Base-by-base conservation (phyloP, 192 early-diverging fungal genomes). In the Podila verticillata region DNA sequence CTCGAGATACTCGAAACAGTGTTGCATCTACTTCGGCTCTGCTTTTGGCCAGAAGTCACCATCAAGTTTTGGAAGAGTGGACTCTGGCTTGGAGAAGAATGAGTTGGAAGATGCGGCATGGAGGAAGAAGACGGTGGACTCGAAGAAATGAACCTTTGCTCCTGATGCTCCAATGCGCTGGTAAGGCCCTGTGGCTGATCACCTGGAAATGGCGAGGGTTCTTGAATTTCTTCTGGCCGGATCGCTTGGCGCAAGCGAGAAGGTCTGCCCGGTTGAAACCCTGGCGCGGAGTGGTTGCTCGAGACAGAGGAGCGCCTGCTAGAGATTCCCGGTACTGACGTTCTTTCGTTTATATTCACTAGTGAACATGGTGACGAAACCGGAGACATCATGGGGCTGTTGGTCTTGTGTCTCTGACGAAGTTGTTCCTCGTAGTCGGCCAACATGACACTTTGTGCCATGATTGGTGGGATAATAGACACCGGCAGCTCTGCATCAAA, bases 231-330 rank as follows among this genome's bases (percentile, higher is more conserved):
- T 22, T 68, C 61, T 4, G 63, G n/a, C 32, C 72, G 48, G 17
- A 80, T 57, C 3, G 69, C 35, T 51, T 80, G 65, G 5, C 75
- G 70, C 15, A 80, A 61, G 17, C 75, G 68, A 10, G 75, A 80
- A 17, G 75, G 70, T 57, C 57, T 48, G 5, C 63, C 31, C 6
- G 75, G 75, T 35, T 63, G 75, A 9, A 71, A 66, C 2, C 39
- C 39, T 44, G 39, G 17, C 1, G 39, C 39, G 17, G 39, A 44
- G 15, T 44, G 39, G 1, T 15, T 58, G 48, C 36, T 60, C 12
- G 49, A 54, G 0, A 66, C 49, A 2, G 68, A 48, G 22, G 58
- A 35, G 2, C 63, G 48, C 9, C 67, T 26, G 13, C 17, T 31
- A 12, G 63, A 73, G 7, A 48, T 54, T 7, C 44, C 10, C 15